Percentiles rank a stretch among this genome's conserved stretches.
Conservation (phyloP, 495 filamentous ascomycete species). For the Tuber umbilicatum region DNA sequence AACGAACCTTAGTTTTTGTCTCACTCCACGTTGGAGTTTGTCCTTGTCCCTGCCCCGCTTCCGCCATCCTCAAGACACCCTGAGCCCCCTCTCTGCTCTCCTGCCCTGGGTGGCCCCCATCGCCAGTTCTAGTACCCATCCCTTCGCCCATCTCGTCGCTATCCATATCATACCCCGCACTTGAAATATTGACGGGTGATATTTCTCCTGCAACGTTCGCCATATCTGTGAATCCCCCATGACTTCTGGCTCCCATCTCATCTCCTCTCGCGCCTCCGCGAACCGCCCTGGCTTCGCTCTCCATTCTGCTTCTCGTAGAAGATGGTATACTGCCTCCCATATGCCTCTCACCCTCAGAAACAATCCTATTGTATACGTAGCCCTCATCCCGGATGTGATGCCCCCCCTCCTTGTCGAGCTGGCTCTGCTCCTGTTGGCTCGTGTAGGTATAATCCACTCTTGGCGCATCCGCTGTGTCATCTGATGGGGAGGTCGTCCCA, state of each 20-base stretch:
- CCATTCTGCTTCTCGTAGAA: conserved; percentile 27
- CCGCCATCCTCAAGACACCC: conserved; percentile 30
- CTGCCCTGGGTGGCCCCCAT: conserved; percentile 20
- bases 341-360: conserved; percentile 23
- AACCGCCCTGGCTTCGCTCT: conserved; percentile 12
- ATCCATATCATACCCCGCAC: conserved; percentile 32
- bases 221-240: conserved; percentile 22
- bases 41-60: conserved; percentile 31
- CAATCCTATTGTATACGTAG: conserved; percentile 27
- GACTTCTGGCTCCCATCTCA: conserved; percentile 11
- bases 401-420: conserved; percentile 8
- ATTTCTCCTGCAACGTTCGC: conserved; percentile 21
- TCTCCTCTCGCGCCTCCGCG: conserved; percentile 12
- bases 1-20: conserved; percentile 74
- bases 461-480: conserved; percentile 14
- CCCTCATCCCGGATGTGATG: conserved; percentile 20
- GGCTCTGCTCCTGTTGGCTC: conserved; percentile 21
- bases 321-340: conserved; percentile 21
- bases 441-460: conserved; percentile 28
- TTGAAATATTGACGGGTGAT: conserved; percentile 26
- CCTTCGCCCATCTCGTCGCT: conserved; percentile 28
- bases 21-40: conserved; percentile 69
- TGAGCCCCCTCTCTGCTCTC: conserved; percentile 22
- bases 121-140: conserved; percentile 27
- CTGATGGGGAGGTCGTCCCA: conserved; percentile 17